Evolutionary conservation across 2,329 filamentous ascomycete species (phyloP), one percentile per base, ranked within the genome.

Genomic region (Calcarisporium arbuscula): DNA sequence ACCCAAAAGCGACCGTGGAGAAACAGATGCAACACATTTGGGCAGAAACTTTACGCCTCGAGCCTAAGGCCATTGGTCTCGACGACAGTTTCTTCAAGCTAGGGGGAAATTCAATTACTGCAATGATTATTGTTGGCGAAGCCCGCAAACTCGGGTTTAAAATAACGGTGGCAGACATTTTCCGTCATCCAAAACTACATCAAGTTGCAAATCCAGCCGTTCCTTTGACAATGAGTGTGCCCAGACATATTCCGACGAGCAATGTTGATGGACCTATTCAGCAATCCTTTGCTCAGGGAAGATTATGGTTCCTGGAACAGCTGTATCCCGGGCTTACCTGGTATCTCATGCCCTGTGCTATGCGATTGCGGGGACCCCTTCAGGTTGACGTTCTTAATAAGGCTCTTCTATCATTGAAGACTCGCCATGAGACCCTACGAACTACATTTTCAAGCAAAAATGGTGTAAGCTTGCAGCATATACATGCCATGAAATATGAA

Each of bases 201-300:
- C 17, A 14, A 9, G 17, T 30, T 14, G 19, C 17, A 21, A 3
- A n/a, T n/a, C n/a, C n/a, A n/a, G n/a, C n/a, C n/a, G n/a, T n/a
- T n/a, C n/a, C n/a, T n/a, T n/a, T n/a, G n/a, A n/a, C n/a, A n/a
- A n/a, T n/a, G n/a, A n/a, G n/a, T n/a, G n/a, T n/a, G n/a, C n/a
- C n/a, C n/a, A 1, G 57, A 64, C n/a, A 61, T 70, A 15, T 68
- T 72, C 45, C 48, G 44, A 42, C 50, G 43, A 42, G 46, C 39
- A 23, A 40, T 11, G 29, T 36, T 50, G 25, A 19, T 17, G 44
- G 46, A 3, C 45, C 46, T 6, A 38, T 46, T 8, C 38, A 46
- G 27, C 45, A 46, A 20, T 49, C 46, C 4, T 48, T 42, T 39
- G 44, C 44, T 8, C 46, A 49, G 29, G 40, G 41, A 10, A 41